Base-by-base conservation (phyloP, 768 basidiomycete species). In the Naganishia onofrii region DNA sequence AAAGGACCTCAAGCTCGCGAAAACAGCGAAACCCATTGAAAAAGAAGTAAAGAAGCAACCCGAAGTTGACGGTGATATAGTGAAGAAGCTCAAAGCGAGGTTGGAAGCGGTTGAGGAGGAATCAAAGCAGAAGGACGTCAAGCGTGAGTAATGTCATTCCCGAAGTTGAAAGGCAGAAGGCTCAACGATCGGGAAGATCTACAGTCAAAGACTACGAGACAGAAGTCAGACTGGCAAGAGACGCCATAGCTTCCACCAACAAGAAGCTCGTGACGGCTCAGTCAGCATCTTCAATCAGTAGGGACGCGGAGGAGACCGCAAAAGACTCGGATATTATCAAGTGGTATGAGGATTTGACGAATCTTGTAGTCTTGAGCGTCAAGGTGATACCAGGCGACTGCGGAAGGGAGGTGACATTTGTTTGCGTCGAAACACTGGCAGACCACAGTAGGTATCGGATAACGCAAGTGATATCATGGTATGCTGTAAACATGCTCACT, bases 271-370 rank as follows among this genome's bases (percentile, higher is more conserved):
- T 72, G 72, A n/a, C 60, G 12, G 44, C 51, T 28, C 32, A 60
- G 12, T 52, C 55, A 21, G 72, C 56, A 42, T 53, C 70, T 42
- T 60, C 68, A 17, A 56, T 63, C 38, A 58, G 69, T 10, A 57
- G 54, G 3, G 55, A 56, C 36, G 67, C 57, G 21, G 57, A 66
- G 9, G 66, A 46, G 32, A 71, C 54, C 7, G 67, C 76, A 9
- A 75, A 77, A n/a, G 79, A 78, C 56, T 57, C 74, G 17, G 86
- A 86, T 75, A 84, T 88, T 52, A 84, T 92, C 74, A 84, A 84
- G 63, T 86, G 94, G 71, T 95, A 95, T 77, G 91, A 93, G 79
- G 91, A 93, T 75, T 80, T 92, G 72, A 92, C 91, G 0, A 91
- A 92, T 74, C 82, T 94, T 28, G 83, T 91, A 46, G 84, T 94